Base-by-base conservation (phyloP, 176 grass and related monocot genomes). In the Bromus sterilis region DNA sequence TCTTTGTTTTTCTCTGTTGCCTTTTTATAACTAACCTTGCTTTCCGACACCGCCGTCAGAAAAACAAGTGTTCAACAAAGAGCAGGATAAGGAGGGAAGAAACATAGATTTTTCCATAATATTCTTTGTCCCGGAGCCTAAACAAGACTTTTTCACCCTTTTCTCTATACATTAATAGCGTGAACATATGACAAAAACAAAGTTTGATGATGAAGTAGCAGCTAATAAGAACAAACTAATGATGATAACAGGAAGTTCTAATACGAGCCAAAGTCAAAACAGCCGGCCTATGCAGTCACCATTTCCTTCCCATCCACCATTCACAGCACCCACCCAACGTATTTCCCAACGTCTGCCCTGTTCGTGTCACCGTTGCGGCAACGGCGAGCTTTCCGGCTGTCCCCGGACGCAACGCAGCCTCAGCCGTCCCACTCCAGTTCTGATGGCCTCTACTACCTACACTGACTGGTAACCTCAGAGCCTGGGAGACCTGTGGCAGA, bases 381-480 rank as follows among this genome's bases (percentile, higher is more conserved):
- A 78, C 83, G 88, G 83, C 78, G 74, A 81, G 56, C 78, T 73
- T 25, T 86, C 35, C 78, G 15, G 77, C 29, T 85, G 73, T 23
- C 15, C 78, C 88, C 74, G 64, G 18, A 89, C 88, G 88, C 78
- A n/a, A 85, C 78, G 83, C 78, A 64, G 46, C 56, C 78, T 43
- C 11, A 23, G 56, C 59, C 0, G n/a, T 20, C 46, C 60, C 20
- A 29, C 78, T 21, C 26, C 77, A 12, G 76, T 0, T 6, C 3
- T 7, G 36, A 74, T 66, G 29, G 18, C 31, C 46, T 28, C 33
- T 23, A 62, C 15, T 6, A 63, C 37, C 46, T 34, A 10, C 74
- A 56, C 74, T 13, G 29, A 31, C 23, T 29, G 56, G 44, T 36
- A 81, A 13, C 35, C 37, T 39, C 68, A 4, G n/a, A 25, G 74